Base-by-base conservation (phyloP, 2,329 filamentous ascomycete genomes). In the Huntiella abstrusa region DNA sequence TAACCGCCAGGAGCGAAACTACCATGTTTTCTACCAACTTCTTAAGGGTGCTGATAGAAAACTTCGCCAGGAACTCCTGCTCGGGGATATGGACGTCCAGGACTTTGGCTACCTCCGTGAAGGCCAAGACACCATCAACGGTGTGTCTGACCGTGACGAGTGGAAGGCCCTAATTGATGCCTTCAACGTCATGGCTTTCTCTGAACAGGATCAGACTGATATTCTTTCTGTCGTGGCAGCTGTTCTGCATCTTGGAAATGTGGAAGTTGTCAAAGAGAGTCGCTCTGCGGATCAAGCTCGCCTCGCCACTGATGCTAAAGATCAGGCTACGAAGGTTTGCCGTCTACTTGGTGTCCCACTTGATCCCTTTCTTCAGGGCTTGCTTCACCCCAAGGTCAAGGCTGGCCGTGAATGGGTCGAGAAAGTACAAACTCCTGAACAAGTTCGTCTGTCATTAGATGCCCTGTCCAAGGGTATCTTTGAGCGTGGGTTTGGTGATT, bases 331-430 rank as follows among this genome's bases (percentile, higher is more conserved):
- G 49, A 83, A 77, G 53, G 83, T 92, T 5, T 95, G 87, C 57
- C 71, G 74, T 39, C 71, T 98, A 22, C 72, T 96, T 4, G 88
- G 87, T 0, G 87, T 98, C 13, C 73, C 83, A 2, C 58, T 81
- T 0, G 87, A 95, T 35, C 75, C 82, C 1, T 98, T 98, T 53
- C 69, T 93, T 8, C 83, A 86, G 58, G 87, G 85, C 0, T 66
- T 98, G 4, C 69, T 98, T 8, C 91, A 96, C 57, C 91, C 91
- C 7, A 83, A 77, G 49, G 92, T 98, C 36, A 95, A 94, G 62
- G 91, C 91, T 37, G 91, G 91, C 15, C 77, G 87, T 45, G 91
- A 98, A 64, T 96, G 88, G 91, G 91, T 98, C 2, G 87, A 96
- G 58, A 98, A 96, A 60, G 87, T 92, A 1, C 91, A 98, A 59